These are phyloP conservation scores for Cyberlindnera japonica DNA, from an alignment of 805 yeast genomes.

Conservation along the genomic window DNA sequence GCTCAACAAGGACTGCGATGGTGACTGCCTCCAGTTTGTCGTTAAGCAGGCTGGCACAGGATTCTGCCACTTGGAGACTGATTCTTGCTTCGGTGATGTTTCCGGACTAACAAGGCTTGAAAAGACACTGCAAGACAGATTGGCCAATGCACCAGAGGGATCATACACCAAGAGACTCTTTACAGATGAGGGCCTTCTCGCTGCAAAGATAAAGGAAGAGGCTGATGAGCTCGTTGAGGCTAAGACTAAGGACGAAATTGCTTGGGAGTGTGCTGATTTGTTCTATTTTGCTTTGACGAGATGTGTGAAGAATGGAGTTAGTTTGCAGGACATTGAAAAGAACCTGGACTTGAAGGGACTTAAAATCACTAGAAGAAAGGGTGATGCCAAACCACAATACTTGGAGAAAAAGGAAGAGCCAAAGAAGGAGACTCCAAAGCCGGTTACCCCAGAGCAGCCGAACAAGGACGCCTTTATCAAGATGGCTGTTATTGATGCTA, in stretches of 20 bases:
- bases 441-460: slow-evolving; percentile 24
- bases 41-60: slow-evolving; percentile 86
- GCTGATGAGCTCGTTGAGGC: slow-evolving; percentile 96
- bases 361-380: slow-evolving; percentile 89
- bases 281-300: slow-evolving; percentile 72
- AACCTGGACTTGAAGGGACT: slow-evolving; percentile 79
- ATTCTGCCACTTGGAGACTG: slow-evolving; percentile 83
- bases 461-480: slow-evolving; percentile 20
- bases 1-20: slow-evolving; percentile 83
- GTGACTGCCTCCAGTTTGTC: slow-evolving; percentile 81
- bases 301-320: slow-evolving; percentile 73
- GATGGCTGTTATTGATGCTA: slow-evolving; percentile 45
- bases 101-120: slow-evolving; percentile 70
- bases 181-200: slow-evolving; percentile 66
- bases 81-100: slow-evolving; percentile 76
- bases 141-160: slow-evolving; percentile 74
- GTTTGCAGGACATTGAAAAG: slow-evolving; percentile 74
- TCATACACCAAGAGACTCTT: slow-evolving; percentile 93
- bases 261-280: slow-evolving; percentile 98
- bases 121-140: slow-evolving; percentile 58
- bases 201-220: slow-evolving; percentile 91
- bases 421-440: slow-evolving; percentile 22
- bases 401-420: slow-evolving; percentile 32
- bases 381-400: slow-evolving; percentile 91
- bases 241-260: slow-evolving; percentile 56